Evolutionary conservation across 176 grass and related monocot genomes (phyloP), one percentile per base, ranked within the genome.

Genomic region (Echinochloa phyllopogon): DNA sequence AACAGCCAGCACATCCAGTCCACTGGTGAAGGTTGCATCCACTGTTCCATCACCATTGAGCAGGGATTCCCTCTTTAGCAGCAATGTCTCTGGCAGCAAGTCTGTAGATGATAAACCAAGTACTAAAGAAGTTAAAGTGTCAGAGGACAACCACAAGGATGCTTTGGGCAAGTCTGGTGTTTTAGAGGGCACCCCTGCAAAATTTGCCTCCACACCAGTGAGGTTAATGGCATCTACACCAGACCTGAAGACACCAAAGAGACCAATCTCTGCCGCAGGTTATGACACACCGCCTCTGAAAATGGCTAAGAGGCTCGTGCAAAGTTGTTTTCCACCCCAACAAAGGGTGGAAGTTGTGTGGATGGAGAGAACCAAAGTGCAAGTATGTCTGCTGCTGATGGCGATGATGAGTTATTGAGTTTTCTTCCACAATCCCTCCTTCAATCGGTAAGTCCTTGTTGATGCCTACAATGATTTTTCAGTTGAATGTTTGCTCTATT

Each of bases 401-500:
- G 65, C 0, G 57, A 85, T 59, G 81, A 91, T 52, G 88, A 83
- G 49, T 42, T 87, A 8, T 90, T 98, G 42, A 71, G 65, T 88
- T 93, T 98, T 85, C 88, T 98, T 36, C 95, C 95, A 4, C 61
- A 87, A 58, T 87, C 90, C 44, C 91, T 97, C 23, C 83, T 94
- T 72, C 85, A 92, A 41, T 97, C 91, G 42, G 91, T 97, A 90
- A 88, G 87, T 75, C 59, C 16, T 70, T 84, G 39, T 12, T 38
- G 17, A 81, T 61, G 13, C 12, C 27, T 37, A 21, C 14, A 51
- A 47, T 71, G 44, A 40, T 63, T 53, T 16, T 3, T 65, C 41
- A 64, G 24, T 42, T 70, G 65, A 58, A 4, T 14, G 24, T 76
- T 56, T 66, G 6, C 66, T 74, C 8, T 56, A 36, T 68, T 43